Conservation (phyloP, 331 rosid genomes). For the Stylosanthes scabra region DNA sequence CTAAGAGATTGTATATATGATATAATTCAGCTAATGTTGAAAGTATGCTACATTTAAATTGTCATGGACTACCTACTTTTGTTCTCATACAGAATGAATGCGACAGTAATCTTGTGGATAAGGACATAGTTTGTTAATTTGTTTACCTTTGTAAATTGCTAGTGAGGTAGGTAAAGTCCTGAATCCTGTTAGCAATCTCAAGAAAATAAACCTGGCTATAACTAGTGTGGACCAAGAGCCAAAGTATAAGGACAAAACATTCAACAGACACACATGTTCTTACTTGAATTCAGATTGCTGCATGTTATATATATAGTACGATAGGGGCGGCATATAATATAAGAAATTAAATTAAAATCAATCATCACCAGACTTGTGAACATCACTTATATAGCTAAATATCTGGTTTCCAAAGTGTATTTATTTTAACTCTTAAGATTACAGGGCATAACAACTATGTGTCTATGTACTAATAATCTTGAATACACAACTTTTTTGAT, state of each 20-base stretch:
- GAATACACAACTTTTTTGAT: neutral
- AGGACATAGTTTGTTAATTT: neutral
- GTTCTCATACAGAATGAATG: neutral
- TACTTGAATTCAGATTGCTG: too few relatives aligned
- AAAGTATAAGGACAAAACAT: too few relatives aligned
- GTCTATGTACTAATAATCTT: neutral
- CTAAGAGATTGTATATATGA: slow-evolving; percentile 59
- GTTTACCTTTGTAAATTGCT: neutral
- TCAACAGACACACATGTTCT: neutral
- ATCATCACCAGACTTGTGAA: neutral
- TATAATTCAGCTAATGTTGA: slow-evolving; percentile 31
- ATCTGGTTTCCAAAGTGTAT: neutral
- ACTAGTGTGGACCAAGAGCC: too few relatives aligned
- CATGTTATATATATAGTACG: too few relatives aligned
- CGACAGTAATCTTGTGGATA: neutral
- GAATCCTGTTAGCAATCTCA: too few relatives aligned
- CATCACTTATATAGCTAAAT: neutral
- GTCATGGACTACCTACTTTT: neutral
- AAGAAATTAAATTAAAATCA: neutral
- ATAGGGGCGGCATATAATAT: too few relatives aligned
- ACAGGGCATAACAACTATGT: too few relatives aligned
- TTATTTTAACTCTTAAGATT: too few relatives aligned
- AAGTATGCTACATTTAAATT: slow-evolving; percentile 25
- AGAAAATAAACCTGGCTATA: too few relatives aligned
- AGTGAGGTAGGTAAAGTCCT: neutral